These are phyloP conservation scores for Epichloe coenophiala DNA, from an alignment of 2,329 filamentous ascomycete genomes.

Conservation along the genomic window DNA sequence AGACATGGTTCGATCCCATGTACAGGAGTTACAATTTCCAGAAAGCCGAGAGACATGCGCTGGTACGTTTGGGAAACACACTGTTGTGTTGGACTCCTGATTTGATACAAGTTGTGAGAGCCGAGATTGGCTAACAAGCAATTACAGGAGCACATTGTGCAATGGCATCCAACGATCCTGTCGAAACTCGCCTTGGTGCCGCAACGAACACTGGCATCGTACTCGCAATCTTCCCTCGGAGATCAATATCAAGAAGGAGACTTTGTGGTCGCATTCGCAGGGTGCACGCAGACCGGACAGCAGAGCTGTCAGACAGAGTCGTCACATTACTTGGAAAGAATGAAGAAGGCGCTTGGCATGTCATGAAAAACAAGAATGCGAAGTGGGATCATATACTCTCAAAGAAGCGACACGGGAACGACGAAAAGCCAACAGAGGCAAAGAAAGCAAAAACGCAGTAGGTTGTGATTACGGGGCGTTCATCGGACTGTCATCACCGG, in stretches of 20 bases:
- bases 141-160: constrained; percentile 65
- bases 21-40: constrained; percentile 94
- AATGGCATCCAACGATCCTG: constrained; percentile 95
- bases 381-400: not conserved
- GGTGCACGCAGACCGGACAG: constrained; percentile 46
- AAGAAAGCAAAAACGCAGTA: not conserved
- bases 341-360: constrained; percentile 27
- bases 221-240: constrained; percentile 43
- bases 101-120: not conserved
- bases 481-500: constrained; percentile 5
- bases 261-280: constrained; percentile 65
- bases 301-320: constrained; percentile 63
- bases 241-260: constrained; percentile 70
- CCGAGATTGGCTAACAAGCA: not conserved
- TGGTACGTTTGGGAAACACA: constrained; percentile 42
- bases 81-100: not conserved
- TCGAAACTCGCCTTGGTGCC: constrained; percentile 83
- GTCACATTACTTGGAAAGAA: constrained; percentile 33
- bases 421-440: not conserved
- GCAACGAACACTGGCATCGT: constrained; percentile 71
- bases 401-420: not conserved
- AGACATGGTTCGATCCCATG: constrained; percentile 91
- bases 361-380: not conserved
- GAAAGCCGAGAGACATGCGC: constrained; percentile 80
- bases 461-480: constrained; percentile 8